Evolutionary conservation across 2,329 filamentous ascomycete genomes (phyloP).

Genomic region (Apiospora rasikravindrae): DNA sequence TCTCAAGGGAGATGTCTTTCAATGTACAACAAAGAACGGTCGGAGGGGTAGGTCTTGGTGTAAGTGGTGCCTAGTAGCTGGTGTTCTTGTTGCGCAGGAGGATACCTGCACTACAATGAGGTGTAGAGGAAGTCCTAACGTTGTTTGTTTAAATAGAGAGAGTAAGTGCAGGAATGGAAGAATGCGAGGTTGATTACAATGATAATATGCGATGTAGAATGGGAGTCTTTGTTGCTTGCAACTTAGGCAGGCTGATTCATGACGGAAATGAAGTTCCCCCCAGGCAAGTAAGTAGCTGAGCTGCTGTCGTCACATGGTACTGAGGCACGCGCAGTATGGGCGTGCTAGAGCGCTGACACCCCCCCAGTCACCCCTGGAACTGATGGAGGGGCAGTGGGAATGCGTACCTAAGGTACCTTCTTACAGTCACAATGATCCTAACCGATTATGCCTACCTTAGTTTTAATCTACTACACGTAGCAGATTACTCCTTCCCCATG

Average conservation of each 20-base stretch:
- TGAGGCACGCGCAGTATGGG: neutral
- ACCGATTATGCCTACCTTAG: neutral
- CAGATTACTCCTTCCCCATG: neutral
- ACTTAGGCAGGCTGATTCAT: slow-evolving; percentile 15
- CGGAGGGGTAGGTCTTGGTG: neutral
- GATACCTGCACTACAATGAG: slow-evolving; percentile 7
- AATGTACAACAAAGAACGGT: neutral
- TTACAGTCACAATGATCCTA: neutral
- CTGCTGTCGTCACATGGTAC: slow-evolving; percentile 14
- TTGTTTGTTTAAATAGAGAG: neutral
- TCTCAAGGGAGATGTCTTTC: neutral
- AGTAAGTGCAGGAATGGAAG: neutral
- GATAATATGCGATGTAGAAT: slow-evolving; percentile 3
- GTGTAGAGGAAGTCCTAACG: neutral
- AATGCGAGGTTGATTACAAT: slow-evolving; percentile 3
- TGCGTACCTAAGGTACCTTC: neutral
- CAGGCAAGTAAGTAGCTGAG: neutral
- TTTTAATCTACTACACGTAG: neutral
- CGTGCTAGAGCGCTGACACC: neutral
- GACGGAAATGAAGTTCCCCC: neutral
- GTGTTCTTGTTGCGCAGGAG: slow-evolving; percentile 8
- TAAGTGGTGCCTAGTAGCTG: slow-evolving; percentile 17
- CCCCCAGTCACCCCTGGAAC: neutral
- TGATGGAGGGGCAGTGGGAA: slow-evolving; percentile 2
- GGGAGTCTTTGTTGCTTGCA: slow-evolving; percentile 5